Conservation (phyloP, 2,329 filamentous ascomycete species). For the Cytospora leucostoma region DNA sequence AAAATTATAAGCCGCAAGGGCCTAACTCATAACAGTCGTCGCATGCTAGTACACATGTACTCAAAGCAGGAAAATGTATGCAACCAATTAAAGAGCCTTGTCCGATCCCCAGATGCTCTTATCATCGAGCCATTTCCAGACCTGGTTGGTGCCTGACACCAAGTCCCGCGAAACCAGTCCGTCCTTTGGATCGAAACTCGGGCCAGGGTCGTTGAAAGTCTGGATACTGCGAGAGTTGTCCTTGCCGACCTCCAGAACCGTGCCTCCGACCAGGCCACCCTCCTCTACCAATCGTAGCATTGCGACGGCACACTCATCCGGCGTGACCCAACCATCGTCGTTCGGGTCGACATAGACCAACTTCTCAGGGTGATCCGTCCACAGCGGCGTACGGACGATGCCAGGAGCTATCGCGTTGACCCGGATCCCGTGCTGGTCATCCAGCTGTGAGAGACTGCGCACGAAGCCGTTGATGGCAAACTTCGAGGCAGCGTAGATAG, state of each 20-base stretch:
- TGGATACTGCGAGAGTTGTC: slow-evolving; percentile 37
- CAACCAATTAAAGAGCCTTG: neutral
- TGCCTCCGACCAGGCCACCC: slow-evolving; percentile 40
- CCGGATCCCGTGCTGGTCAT: slow-evolving; percentile 38
- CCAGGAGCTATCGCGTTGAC: slow-evolving; percentile 49
- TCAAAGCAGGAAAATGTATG: neutral
- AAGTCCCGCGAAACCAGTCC: slow-evolving; percentile 36
- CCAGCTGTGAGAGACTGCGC: slow-evolving; percentile 42
- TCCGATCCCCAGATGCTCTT: slow-evolving; percentile 32
- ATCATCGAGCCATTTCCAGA: slow-evolving; percentile 34
- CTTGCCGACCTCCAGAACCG: slow-evolving; percentile 45
- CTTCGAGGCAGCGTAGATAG: slow-evolving; percentile 45
- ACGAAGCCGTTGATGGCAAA: slow-evolving; percentile 44
- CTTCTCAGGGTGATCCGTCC: slow-evolving; percentile 49
- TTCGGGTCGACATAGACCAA: slow-evolving; percentile 39
- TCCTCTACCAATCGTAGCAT: slow-evolving; percentile 46
- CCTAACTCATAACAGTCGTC: too few species aligned
- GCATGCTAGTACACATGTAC: neutral
- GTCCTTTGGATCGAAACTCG: slow-evolving; percentile 33
- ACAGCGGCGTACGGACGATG: slow-evolving; percentile 47
- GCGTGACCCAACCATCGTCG: slow-evolving; percentile 44
- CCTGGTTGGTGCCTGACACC: slow-evolving; percentile 33
- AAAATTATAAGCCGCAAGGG: too few species aligned
- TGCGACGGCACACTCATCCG: slow-evolving; percentile 44
- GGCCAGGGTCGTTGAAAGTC: slow-evolving; percentile 43